Evolutionary conservation across 2,329 filamentous ascomycete genomes (phyloP).

Genomic region (Escovopsis sp.): DNA sequence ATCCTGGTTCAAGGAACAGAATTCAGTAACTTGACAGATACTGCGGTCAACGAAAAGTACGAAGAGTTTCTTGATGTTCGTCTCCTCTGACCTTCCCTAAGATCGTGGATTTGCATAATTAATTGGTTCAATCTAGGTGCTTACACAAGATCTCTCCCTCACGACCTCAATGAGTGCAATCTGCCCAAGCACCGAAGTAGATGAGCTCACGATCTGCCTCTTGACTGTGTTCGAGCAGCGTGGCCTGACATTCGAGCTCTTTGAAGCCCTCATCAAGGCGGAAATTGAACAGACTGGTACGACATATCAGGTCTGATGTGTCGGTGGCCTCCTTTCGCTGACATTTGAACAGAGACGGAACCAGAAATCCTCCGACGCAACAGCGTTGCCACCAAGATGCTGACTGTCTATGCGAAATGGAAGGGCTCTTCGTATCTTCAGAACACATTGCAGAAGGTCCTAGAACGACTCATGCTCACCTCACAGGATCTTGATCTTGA

Average conservation of each 20-base stretch:
- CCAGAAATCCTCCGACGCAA: conserved; percentile 52
- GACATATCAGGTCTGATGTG: background rate
- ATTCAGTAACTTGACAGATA: conserved; percentile 52
- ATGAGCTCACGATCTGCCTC: conserved; percentile 52
- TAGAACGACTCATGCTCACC: conserved; percentile 51
- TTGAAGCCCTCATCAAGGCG: conserved; percentile 53
- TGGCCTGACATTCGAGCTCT: conserved; percentile 45
- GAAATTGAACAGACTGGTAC: conserved; percentile 52
- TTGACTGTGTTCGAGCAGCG: conserved; percentile 57
- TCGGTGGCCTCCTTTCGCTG: conserved; percentile 3
- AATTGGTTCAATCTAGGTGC: conserved; percentile 24
- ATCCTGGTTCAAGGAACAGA: conserved; percentile 58
- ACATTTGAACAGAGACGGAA: conserved; percentile 39
- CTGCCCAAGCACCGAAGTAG: conserved; percentile 53
- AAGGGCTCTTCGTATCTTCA: conserved; percentile 50
- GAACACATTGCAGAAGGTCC: conserved; percentile 48
- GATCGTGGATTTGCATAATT: background rate
- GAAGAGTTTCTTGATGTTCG: conserved; percentile 43
- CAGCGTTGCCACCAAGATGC: conserved; percentile 58
- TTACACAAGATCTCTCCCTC: conserved; percentile 48
- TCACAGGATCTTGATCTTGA: conserved; percentile 55
- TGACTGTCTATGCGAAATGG: conserved; percentile 59
- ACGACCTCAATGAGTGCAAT: conserved; percentile 49
- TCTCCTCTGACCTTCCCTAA: background rate
- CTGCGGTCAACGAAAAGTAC: conserved; percentile 54